These are phyloP conservation scores for Xylaria digitata DNA, from an alignment of 2,329 filamentous ascomycete species.

Conservation along the genomic window DNA sequence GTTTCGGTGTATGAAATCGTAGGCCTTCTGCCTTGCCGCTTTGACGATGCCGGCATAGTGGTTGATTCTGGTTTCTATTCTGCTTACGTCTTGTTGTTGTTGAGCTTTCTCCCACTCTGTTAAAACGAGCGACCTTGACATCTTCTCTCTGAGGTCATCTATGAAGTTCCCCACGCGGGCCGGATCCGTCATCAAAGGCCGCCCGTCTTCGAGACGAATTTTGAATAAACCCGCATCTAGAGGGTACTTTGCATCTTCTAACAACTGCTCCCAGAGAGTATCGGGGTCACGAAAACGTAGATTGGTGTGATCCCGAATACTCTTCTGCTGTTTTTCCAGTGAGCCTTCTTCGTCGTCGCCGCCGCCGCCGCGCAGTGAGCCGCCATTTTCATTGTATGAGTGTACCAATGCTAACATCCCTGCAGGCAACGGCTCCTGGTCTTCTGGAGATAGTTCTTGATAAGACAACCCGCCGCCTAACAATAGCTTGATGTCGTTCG, in stretches of 20 bases:
- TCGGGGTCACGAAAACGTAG: constrained; percentile 20
- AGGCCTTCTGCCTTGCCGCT: not conserved
- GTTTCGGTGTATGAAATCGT: constrained; percentile 22
- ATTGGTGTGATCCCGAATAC: not conserved
- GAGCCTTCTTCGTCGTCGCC: not conserved
- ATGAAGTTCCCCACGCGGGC: constrained; percentile 2
- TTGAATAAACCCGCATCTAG: not conserved
- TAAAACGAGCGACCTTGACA: not conserved
- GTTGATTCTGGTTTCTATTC: not conserved
- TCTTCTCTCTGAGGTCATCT: not conserved
- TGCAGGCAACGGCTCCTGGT: not conserved
- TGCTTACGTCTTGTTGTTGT: not conserved
- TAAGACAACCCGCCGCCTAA: constrained; percentile 32
- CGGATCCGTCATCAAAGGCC: constrained; percentile 31
- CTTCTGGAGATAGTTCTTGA: not conserved
- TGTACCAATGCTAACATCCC: constrained; percentile 24
- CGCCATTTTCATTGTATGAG: not conserved
- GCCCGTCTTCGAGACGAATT: not conserved
- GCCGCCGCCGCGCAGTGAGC: constrained; percentile 30
- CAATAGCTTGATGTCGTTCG: constrained; percentile 31
- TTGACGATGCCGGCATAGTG: not conserved
- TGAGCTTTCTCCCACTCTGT: constrained; percentile 6
- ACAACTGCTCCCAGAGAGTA: constrained; percentile 27
- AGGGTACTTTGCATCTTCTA: constrained; percentile 24
- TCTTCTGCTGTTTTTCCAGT: not conserved